A percentile compares a stretch with the other conserved stretches of the same genome.
Evolutionary conservation across 2,329 filamentous ascomycete genomes (phyloP).

Genomic region (Xylaria sp.): DNA sequence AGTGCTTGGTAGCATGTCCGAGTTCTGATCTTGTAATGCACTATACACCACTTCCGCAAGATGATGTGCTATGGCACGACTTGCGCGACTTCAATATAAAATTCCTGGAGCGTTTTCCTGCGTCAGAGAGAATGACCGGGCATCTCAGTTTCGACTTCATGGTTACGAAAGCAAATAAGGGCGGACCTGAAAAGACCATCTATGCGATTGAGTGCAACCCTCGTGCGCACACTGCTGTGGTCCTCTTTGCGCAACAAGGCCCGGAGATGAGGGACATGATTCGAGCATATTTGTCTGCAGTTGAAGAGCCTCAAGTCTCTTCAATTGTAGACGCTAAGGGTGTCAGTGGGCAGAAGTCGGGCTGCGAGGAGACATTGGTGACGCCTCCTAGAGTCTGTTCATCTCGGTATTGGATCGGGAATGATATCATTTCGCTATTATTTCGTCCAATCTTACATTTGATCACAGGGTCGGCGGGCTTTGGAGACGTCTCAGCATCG

Average conservation of each 20-base stretch:
- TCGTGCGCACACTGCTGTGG: slow-evolving; percentile 73
- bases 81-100: slow-evolving; percentile 74
- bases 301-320: slow-evolving; percentile 46
- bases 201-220: slow-evolving; percentile 80
- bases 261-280: slow-evolving; percentile 58
- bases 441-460: slow-evolving; percentile 57
- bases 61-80: slow-evolving; percentile 64
- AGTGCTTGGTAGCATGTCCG: slow-evolving; percentile 74
- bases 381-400: slow-evolving; percentile 44
- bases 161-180: slow-evolving; percentile 50
- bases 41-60: slow-evolving; percentile 67
- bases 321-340: background rate
- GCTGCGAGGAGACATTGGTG: slow-evolving; percentile 13
- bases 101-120: slow-evolving; percentile 62
- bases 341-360: background rate
- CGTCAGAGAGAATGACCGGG: slow-evolving; percentile 65
- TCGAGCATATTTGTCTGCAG: slow-evolving; percentile 63
- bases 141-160: slow-evolving; percentile 80
- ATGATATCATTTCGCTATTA: slow-evolving; percentile 68
- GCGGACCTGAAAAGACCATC: slow-evolving; percentile 54
- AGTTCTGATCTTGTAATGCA: slow-evolving; percentile 73
- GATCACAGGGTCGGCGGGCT: slow-evolving; percentile 41
- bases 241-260: slow-evolving; percentile 63
- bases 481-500: slow-evolving; percentile 39
- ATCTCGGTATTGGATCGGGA: slow-evolving; percentile 72